phyloP scores from a whole-genome alignment of 1,284 basidiomycete species.

The Veloporphyrellus conicus region DNA sequence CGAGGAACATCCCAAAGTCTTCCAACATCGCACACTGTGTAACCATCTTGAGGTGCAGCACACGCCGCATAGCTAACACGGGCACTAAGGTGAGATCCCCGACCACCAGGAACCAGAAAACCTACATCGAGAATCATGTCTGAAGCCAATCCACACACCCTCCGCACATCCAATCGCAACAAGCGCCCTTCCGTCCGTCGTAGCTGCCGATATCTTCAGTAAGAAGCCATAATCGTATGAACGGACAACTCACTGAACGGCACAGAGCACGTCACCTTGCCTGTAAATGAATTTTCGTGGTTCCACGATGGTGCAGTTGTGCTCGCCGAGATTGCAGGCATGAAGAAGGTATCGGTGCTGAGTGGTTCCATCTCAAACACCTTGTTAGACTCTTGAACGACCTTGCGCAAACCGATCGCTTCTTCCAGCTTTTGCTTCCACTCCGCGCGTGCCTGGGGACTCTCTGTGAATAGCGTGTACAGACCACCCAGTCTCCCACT shows the following conservation, averaged over 20 bases:
- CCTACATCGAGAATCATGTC: constrained; percentile 80
- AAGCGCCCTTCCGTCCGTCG: constrained; percentile 76
- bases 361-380: constrained; percentile 87
- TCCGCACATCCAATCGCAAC: constrained; percentile 93
- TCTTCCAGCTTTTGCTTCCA: constrained; percentile 91
- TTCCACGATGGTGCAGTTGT: constrained; percentile 56
- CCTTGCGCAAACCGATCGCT: constrained; percentile 78
- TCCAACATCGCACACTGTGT: constrained; percentile 93
- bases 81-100: constrained; percentile 2
- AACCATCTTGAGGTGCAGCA: constrained; percentile 85
- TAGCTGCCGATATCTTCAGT: constrained; percentile 45
- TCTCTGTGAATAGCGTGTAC: constrained; percentile 84
- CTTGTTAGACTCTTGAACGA: constrained; percentile 88
- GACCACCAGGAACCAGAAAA: not conserved
- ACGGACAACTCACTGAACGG: constrained; percentile 70
- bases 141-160: constrained; percentile 95
- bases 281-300: constrained; percentile 72
- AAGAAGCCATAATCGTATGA: not conserved
- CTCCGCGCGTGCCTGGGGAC: constrained; percentile 65
- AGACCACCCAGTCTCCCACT: constrained; percentile 79
- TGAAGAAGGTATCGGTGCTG: constrained; percentile 79
- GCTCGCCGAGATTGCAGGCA: constrained; percentile 55
- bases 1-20: constrained; percentile 92
- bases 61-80: constrained; percentile 72
- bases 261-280: constrained; percentile 89